phyloP scores from a whole-genome alignment of 331 rosid species.

The Prunus yedoensis region DNA sequence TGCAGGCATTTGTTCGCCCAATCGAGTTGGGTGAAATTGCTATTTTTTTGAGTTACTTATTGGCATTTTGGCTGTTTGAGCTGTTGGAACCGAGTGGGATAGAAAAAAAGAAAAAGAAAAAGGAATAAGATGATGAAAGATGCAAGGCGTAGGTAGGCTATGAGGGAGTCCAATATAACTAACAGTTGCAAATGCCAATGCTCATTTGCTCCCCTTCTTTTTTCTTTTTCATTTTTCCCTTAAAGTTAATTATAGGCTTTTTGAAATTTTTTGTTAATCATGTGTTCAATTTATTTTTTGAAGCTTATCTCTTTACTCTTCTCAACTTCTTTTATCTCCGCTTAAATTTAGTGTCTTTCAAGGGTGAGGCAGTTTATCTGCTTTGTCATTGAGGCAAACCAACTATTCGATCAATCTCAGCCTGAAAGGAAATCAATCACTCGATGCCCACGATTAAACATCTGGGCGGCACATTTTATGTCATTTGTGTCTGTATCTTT shows the following conservation, averaged over 20 bases:
- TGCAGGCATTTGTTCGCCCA: constrained; percentile 28
- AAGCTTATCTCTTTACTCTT: background rate
- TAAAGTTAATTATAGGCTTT: constrained; percentile 41
- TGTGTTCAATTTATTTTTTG: background rate
- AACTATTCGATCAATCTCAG: background rate
- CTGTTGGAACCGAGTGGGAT: constrained; percentile 46
- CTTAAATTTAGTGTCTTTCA: background rate
- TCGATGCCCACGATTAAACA: no score
- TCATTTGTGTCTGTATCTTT: no score
- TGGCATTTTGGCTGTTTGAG: constrained; percentile 63
- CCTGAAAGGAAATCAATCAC: no score
- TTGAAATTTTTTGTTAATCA: constrained; percentile 22
- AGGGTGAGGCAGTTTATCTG: background rate
- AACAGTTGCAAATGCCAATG: constrained; percentile 61
- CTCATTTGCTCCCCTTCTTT: constrained; percentile 43
- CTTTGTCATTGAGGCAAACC: background rate
- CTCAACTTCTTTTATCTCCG: background rate
- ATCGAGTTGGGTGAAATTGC: constrained; percentile 6
- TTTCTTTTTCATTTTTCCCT: background rate
- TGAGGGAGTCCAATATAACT: constrained; percentile 52
- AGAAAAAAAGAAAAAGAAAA: background rate
- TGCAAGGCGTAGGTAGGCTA: constrained; percentile 23
- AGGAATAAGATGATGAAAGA: constrained; percentile 16
- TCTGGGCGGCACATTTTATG: no score
- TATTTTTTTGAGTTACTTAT: constrained; percentile 45